Conservation (phyloP, 2,329 filamentous ascomycete species). For the Gliomastix tumulicola region DNA sequence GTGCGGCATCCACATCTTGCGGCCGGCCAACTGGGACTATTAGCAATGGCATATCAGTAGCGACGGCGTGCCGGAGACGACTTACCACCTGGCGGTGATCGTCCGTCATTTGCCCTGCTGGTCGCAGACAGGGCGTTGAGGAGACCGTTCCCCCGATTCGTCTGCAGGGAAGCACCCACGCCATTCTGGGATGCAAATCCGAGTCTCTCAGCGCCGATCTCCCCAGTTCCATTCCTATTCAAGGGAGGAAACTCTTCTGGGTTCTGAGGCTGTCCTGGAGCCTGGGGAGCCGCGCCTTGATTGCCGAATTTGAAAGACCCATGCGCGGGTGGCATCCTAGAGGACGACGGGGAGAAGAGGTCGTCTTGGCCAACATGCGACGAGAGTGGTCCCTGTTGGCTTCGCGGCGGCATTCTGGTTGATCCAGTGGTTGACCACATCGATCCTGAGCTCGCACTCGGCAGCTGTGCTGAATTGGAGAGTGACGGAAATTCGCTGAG, state of each 20-base stretch:
- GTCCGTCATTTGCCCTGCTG: slow-evolving; percentile 38
- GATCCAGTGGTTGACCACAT: slow-evolving; percentile 48
- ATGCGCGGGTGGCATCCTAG: slow-evolving; percentile 28
- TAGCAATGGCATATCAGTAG: too few relatives aligned
- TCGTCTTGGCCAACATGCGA: slow-evolving; percentile 43
- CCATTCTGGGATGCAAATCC: slow-evolving; percentile 43
- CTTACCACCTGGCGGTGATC: slow-evolving; percentile 39
- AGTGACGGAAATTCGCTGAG: slow-evolving; percentile 63
- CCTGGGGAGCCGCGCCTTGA: slow-evolving; percentile 33
- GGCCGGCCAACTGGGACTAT: too few relatives aligned
- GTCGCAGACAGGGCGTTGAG: slow-evolving; percentile 59
- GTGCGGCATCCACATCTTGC: too few relatives aligned
- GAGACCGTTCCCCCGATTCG: slow-evolving; percentile 51
- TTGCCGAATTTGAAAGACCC: slow-evolving; percentile 47
- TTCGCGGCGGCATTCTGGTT: slow-evolving; percentile 41
- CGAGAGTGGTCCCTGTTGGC: slow-evolving; percentile 40
- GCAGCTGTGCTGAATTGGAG: slow-evolving; percentile 52
- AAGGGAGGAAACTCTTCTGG: slow-evolving; percentile 58
- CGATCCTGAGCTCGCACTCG: slow-evolving; percentile 38
- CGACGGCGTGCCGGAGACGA: too few relatives aligned
- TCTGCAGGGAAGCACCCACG: slow-evolving; percentile 25
- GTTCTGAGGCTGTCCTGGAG: slow-evolving; percentile 34
- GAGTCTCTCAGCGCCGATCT: slow-evolving; percentile 50
- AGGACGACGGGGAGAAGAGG: slow-evolving; percentile 34
- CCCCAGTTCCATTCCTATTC: slow-evolving; percentile 48